A percentile compares a stretch with the other conserved stretches of the same genome.
Evolutionary conservation across 2,329 filamentous ascomycete genomes (phyloP).

Genomic region (Cladosporium sp.): DNA sequence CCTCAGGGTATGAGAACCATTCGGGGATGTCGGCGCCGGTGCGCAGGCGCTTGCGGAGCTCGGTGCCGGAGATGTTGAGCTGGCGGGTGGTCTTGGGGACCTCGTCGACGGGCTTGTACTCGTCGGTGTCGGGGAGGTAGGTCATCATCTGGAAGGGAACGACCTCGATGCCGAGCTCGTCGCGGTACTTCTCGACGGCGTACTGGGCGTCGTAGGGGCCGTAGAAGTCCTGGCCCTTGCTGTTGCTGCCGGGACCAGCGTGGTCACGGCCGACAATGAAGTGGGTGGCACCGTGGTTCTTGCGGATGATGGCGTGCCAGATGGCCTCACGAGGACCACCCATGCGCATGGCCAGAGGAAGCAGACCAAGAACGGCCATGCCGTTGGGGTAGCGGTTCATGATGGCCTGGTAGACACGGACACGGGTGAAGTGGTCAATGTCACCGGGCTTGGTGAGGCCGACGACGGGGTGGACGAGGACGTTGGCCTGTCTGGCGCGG

Average conservation of each 20-base stretch:
- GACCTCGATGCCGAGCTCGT: conserved; percentile 96
- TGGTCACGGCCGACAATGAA: conserved; percentile 99
- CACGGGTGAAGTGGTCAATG: conserved; percentile 99
- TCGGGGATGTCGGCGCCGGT: conserved; percentile 93
- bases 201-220: conserved; percentile 96
- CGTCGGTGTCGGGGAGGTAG: conserved; percentile 93
- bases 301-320: conserved; percentile 99
- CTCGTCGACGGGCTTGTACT: conserved; percentile 91
- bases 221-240: conserved; percentile 94
- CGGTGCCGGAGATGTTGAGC: conserved; percentile 54
- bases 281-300: conserved; percentile 98
- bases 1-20: conserved; percentile 99
- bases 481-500: conserved; percentile 92
- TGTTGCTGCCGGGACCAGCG: conserved; percentile 97
- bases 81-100: conserved; percentile 80
- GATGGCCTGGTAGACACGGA: conserved; percentile 96
- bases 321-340: conserved; percentile 96
- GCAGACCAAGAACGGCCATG: conserved; percentile 93
- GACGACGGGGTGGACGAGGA: conserved; percentile 97
- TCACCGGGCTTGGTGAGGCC: conserved; percentile 98
- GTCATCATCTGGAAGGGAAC: conserved; percentile 99
- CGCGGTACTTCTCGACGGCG: conserved; percentile 91
- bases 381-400: conserved; percentile 96
- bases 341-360: conserved; percentile 98
- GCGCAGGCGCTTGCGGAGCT: conserved; percentile 86